phyloP scores from a whole-genome alignment of 2,329 filamentous ascomycete species.

The Neobulgaria alba region DNA sequence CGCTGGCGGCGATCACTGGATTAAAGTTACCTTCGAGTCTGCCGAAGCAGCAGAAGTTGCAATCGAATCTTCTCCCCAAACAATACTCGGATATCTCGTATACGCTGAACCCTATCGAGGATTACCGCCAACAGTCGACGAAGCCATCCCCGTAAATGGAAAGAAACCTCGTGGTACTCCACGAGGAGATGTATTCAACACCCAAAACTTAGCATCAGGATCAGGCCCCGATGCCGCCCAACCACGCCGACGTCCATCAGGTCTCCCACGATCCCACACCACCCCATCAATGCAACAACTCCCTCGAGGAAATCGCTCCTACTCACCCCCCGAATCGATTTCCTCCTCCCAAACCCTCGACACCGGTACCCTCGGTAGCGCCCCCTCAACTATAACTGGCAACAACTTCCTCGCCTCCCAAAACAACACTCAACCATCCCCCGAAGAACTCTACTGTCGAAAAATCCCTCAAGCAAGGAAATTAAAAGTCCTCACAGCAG shows the following conservation, averaged over 20 bases:
- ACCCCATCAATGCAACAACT: slow-evolving; percentile 24
- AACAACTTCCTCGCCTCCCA: slow-evolving; percentile 23
- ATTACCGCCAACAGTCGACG: slow-evolving; percentile 54
- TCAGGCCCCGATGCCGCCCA: slow-evolving; percentile 7
- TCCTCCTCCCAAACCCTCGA: slow-evolving; percentile 48
- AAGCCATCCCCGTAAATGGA: slow-evolving; percentile 41
- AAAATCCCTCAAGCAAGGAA: slow-evolving; percentile 59
- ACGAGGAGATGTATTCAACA: slow-evolving; percentile 4
- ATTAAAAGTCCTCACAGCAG: slow-evolving; percentile 56
- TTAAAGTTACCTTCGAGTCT: slow-evolving; percentile 76
- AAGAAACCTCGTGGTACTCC: slow-evolving; percentile 5
- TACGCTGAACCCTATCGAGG: slow-evolving; percentile 64
- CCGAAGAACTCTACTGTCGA: slow-evolving; percentile 38
- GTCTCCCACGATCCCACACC: slow-evolving; percentile 21
- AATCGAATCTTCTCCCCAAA: slow-evolving; percentile 61
- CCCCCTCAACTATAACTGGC: slow-evolving; percentile 12
- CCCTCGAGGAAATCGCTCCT: slow-evolving; percentile 19
- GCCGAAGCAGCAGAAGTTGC: slow-evolving; percentile 62
- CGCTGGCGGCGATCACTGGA: slow-evolving; percentile 83
- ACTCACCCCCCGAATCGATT: slow-evolving; percentile 24
- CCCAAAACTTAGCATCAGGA: slow-evolving; percentile 10
- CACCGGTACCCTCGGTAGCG: slow-evolving; percentile 40
- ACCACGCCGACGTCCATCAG: slow-evolving; percentile 13
- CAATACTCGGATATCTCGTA: slow-evolving; percentile 61
- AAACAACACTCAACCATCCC: slow-evolving; percentile 24